phyloP scores from a whole-genome alignment of 2,329 filamentous ascomycete species.

The Monilinia polystroma region DNA sequence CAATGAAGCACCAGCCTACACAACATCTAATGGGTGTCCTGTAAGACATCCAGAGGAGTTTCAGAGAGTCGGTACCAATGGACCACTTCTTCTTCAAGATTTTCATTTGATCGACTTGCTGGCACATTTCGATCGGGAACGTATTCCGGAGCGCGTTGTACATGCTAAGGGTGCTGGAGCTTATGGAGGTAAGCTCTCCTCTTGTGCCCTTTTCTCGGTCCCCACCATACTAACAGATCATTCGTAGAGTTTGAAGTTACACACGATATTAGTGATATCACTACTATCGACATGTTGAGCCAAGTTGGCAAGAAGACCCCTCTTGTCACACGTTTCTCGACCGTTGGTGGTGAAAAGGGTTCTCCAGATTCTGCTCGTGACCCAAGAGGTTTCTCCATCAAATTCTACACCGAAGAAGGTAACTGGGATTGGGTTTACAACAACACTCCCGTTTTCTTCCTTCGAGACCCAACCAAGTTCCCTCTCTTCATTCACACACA shows the following conservation, averaged over 20 bases:
- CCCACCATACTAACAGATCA: slow-evolving; percentile 23
- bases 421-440: slow-evolving; percentile 74
- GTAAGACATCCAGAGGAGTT: slow-evolving; percentile 52
- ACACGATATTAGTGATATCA: slow-evolving; percentile 37
- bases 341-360: slow-evolving; percentile 68
- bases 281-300: slow-evolving; percentile 43
- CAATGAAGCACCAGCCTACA: slow-evolving; percentile 58
- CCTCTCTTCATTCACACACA: slow-evolving; percentile 75
- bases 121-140: slow-evolving; percentile 53
- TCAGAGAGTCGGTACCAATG: slow-evolving; percentile 55
- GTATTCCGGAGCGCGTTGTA: slow-evolving; percentile 56
- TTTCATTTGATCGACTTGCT: slow-evolving; percentile 65
- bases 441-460: slow-evolving; percentile 76
- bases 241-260: slow-evolving; percentile 37
- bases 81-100: slow-evolving; percentile 62
- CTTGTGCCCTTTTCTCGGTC: neutral
- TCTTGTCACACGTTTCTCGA: slow-evolving; percentile 65
- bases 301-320: slow-evolving; percentile 68
- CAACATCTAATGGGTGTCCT: slow-evolving; percentile 59
- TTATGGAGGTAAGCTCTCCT: slow-evolving; percentile 34
- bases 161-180: slow-evolving; percentile 50
- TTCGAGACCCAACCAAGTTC: slow-evolving; percentile 73
- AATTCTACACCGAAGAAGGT: slow-evolving; percentile 70
- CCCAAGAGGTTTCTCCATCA: slow-evolving; percentile 66
- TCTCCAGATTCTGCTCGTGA: slow-evolving; percentile 67